A percentile compares a stretch with the other conserved stretches of the same genome.
Evolutionary conservation across 768 basidiomycete genomes (phyloP).

Genomic region (Pulveroboletus sp.): DNA sequence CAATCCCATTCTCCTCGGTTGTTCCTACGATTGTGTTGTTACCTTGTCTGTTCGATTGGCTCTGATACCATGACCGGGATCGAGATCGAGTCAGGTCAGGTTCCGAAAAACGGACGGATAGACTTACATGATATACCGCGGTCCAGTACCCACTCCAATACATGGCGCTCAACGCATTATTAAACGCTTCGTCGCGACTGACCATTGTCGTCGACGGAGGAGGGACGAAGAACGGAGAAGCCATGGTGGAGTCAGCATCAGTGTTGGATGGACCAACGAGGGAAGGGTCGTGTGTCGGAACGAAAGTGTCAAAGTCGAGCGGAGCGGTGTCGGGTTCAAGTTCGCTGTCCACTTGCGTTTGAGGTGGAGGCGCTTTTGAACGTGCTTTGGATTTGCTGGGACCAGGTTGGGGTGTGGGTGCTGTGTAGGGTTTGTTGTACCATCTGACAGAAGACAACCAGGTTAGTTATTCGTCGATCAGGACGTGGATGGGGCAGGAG

Average conservation of each 20-base stretch:
- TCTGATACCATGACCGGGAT: slow-evolving; percentile 30
- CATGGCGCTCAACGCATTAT: slow-evolving; percentile 69
- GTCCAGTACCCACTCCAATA: slow-evolving; percentile 91
- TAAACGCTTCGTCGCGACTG: slow-evolving; percentile 71
- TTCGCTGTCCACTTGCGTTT: not conserved
- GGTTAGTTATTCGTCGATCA: not conserved
- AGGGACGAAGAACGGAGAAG: slow-evolving; percentile 27
- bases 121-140: slow-evolving; percentile 70
- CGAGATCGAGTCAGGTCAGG: not conserved
- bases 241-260: slow-evolving; percentile 7
- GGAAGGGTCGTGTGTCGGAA: slow-evolving; percentile 65
- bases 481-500: not conserved
- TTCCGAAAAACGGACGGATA: not conserved
- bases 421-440: slow-evolving; percentile 54
- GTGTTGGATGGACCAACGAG: slow-evolving; percentile 35
- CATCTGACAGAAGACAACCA: slow-evolving; percentile 43
- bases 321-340: slow-evolving; percentile 54
- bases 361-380: not conserved
- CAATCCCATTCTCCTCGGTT: slow-evolving; percentile 27
- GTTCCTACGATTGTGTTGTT: slow-evolving; percentile 23
- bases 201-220: slow-evolving; percentile 37
- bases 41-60: slow-evolving; percentile 16
- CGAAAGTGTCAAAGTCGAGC: slow-evolving; percentile 64
- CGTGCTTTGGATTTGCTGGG: slow-evolving; percentile 5
- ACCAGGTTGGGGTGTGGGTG: slow-evolving; percentile 10